Conservation (phyloP, 2,329 filamentous ascomycete genomes). For the Cadophora gregata region DNA sequence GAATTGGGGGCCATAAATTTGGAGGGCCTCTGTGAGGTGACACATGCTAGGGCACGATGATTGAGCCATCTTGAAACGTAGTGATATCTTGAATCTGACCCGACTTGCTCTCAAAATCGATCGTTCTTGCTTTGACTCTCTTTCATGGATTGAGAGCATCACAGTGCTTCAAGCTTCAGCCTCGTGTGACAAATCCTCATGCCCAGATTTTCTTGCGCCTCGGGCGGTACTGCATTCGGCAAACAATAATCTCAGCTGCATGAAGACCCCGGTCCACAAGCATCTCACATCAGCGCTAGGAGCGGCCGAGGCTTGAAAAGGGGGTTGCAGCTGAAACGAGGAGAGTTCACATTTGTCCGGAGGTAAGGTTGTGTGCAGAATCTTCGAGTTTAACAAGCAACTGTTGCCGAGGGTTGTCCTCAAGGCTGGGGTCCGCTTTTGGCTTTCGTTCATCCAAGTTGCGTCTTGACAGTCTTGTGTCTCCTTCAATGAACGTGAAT, state of each 20-base stretch:
- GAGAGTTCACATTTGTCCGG: neutral
- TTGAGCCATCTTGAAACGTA: neutral
- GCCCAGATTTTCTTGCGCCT: neutral
- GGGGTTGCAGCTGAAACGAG: neutral
- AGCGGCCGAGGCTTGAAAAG: neutral
- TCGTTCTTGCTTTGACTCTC: too few relatives aligned
- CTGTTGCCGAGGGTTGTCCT: constrained; percentile 1
- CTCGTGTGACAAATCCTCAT: neutral
- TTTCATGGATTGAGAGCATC: neutral
- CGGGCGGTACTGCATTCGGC: neutral
- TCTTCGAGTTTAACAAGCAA: neutral
- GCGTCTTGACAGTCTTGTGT: neutral
- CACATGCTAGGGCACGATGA: constrained; percentile 6
- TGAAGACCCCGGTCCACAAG: neutral
- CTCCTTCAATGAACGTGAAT: neutral
- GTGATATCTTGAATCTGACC: neutral
- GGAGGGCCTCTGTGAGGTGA: constrained; percentile 21
- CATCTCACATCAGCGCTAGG: constrained; percentile 1
- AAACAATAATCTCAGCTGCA: constrained; percentile 4
- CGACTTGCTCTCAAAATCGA: neutral
- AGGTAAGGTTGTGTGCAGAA: neutral
- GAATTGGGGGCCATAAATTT: constrained; percentile 29
- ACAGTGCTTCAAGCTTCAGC: neutral
- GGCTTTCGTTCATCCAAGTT: neutral
- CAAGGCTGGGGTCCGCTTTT: neutral